Percentiles rank a stretch among this genome's conserved stretches.
Conservation (phyloP, 2,329 filamentous ascomycete genomes). For the Fusarium napiforme region DNA sequence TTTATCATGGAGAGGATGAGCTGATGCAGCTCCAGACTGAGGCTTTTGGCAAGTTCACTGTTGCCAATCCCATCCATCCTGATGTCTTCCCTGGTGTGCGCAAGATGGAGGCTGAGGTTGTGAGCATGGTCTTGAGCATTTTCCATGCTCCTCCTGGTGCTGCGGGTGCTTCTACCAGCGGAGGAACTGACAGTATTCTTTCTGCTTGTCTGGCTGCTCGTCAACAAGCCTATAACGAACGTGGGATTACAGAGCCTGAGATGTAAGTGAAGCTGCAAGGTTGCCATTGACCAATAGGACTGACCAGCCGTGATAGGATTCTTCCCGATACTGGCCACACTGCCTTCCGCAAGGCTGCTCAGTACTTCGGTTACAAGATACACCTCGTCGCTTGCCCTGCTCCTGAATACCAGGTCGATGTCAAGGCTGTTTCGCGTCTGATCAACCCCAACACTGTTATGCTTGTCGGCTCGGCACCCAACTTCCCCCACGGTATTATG, state of each 20-base stretch:
- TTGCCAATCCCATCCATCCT: constrained; percentile 95
- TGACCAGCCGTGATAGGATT: constrained; percentile 68
- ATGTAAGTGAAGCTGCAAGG: constrained; percentile 69
- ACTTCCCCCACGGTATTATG: constrained; percentile 98
- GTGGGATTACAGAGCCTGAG: constrained; percentile 90
- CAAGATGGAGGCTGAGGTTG: constrained; percentile 99
- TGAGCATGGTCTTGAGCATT: constrained; percentile 90
- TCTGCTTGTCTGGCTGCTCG: constrained; percentile 93
- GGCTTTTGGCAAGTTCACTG: constrained; percentile 93
- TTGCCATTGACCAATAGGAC: constrained; percentile 1
- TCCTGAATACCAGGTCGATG: constrained; percentile 85
- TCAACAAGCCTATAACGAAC: constrained; percentile 87
- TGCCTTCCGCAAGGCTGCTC: constrained; percentile 92
- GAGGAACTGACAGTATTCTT: constrained; percentile 95
- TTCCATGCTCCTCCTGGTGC: constrained; percentile 90
- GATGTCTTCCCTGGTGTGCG: constrained; percentile 97
- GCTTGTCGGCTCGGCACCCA: constrained; percentile 93
- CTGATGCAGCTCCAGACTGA: constrained; percentile 88
- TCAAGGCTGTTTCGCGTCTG: constrained; percentile 80
- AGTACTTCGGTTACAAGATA: constrained; percentile 97
- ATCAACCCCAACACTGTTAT: constrained; percentile 95
- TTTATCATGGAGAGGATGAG: constrained; percentile 91
- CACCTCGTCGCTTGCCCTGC: constrained; percentile 89
- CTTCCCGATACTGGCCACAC: constrained; percentile 94
- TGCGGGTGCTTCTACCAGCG: constrained; percentile 89